These are phyloP conservation scores for Sclerotinia trifoliorum DNA, from an alignment of 2,329 filamentous ascomycete genomes.

Conservation along the genomic window DNA sequence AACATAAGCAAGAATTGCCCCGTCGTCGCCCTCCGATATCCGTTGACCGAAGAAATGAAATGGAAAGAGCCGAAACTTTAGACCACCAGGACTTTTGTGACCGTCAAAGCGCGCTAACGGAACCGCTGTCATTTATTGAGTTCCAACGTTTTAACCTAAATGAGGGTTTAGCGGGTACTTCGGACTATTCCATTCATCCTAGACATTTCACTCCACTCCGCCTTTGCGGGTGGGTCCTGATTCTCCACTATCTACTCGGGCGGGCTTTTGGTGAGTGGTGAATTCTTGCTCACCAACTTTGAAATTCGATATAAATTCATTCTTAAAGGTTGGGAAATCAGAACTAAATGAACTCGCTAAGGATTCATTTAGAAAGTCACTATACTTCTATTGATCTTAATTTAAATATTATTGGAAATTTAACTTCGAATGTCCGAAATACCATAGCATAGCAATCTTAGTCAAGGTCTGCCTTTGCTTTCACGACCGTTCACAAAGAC, in stretches of 20 bases:
- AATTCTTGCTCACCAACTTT: background rate
- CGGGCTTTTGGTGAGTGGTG: background rate
- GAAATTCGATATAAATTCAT: no score
- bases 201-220: background rate
- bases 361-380: no score
- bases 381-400: no score
- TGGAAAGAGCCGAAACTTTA: background rate
- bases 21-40: background rate
- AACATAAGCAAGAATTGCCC: background rate
- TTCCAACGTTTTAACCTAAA: background rate
- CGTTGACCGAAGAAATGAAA: background rate
- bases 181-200: background rate
- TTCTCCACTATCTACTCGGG: background rate
- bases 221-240: background rate
- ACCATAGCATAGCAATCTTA: no score
- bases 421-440: no score
- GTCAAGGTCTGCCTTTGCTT: background rate
- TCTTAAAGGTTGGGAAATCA: no score
- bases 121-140: slow-evolving; percentile 13
- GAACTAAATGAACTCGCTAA: no score
- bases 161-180: background rate
- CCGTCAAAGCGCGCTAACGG: slow-evolving; percentile 10
- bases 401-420: no score
- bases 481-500: no score
- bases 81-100: background rate